These are phyloP conservation scores for Arabis hirsuta DNA, from an alignment of 345 rosid species.

Conservation along the genomic window DNA sequence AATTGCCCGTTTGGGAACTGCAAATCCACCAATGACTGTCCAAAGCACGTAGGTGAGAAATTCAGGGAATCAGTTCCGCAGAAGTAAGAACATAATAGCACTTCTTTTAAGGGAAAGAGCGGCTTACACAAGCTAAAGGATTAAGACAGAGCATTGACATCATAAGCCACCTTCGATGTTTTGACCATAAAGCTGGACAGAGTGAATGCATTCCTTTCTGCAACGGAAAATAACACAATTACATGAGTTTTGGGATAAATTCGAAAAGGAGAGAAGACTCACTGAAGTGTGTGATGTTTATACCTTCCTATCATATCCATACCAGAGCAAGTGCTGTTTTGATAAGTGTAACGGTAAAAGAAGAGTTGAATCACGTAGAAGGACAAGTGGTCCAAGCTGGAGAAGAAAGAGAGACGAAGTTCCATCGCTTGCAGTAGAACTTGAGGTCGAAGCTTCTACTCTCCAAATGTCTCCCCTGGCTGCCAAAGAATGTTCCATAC, in stretches of 20 bases:
- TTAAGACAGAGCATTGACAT: slow-evolving; percentile 98
- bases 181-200: slow-evolving; percentile 98
- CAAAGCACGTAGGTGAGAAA: not conserved
- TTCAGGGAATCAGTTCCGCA: slow-evolving; percentile 14
- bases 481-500: slow-evolving; percentile 73
- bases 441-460: slow-evolving; percentile 79
- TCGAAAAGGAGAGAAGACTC: slow-evolving; percentile 1
- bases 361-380: slow-evolving; percentile 86
- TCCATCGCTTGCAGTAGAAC: slow-evolving; percentile 65
- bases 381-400: slow-evolving; percentile 92
- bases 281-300: not conserved
- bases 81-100: not conserved
- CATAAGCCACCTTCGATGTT: slow-evolving; percentile 93
- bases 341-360: slow-evolving; percentile 91
- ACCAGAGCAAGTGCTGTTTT: slow-evolving; percentile 98
- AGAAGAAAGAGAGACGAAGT: slow-evolving; percentile 85
- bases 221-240: slow-evolving; percentile 13
- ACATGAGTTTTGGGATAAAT: not conserved
- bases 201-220: slow-evolving; percentile 98
- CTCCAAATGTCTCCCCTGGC: slow-evolving; percentile 98
- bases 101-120: not conserved
- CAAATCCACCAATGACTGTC: slow-evolving; percentile 88
- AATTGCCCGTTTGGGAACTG: slow-evolving; percentile 95
- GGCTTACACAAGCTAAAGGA: slow-evolving; percentile 87
- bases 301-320: slow-evolving; percentile 97